These are phyloP conservation scores for Myrica gale DNA, from an alignment of 306 rosid species.

Conservation along the genomic window DNA sequence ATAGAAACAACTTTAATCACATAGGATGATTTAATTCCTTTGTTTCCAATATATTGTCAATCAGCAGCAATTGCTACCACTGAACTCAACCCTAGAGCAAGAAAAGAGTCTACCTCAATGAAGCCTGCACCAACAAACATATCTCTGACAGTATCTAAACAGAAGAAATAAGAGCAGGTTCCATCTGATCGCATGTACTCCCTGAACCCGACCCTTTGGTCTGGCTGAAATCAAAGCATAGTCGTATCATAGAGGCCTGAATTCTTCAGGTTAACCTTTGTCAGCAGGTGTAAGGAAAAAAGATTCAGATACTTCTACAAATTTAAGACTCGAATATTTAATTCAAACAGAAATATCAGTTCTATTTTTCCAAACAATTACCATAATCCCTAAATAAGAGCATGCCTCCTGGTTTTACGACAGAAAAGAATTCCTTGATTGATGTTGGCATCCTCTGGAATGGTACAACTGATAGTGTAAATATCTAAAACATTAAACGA, in stretches of 20 bases:
- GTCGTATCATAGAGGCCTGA: constrained; percentile 97
- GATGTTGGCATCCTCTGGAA: constrained; percentile 65
- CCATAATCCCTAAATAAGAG: constrained; percentile 91
- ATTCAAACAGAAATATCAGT: constrained; percentile 11
- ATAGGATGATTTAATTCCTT: background rate
- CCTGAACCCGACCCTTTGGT: constrained; percentile 68
- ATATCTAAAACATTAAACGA: constrained; percentile 56
- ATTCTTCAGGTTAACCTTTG: constrained; percentile 27
- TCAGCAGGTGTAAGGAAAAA: constrained; percentile 20
- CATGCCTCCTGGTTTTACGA: constrained; percentile 85
- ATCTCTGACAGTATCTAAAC: constrained; percentile 61
- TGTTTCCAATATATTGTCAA: background rate
- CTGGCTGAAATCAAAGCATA: constrained; percentile 77
- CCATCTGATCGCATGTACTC: constrained; percentile 80
- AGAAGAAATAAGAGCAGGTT: constrained; percentile 87
- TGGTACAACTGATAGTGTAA: constrained; percentile 82
- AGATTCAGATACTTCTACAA: background rate
- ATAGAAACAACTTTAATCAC: background rate
- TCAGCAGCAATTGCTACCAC: background rate
- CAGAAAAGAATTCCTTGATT: constrained; percentile 65
- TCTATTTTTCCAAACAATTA: constrained; percentile 32
- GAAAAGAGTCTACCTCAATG: constrained; percentile 56
- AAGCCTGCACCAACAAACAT: constrained; percentile 78
- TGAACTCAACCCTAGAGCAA: background rate
- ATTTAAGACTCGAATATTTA: background rate